Percentiles rank a stretch among this genome's conserved stretches.
phyloP scores from a whole-genome alignment of 2,329 filamentous ascomycete genomes.

The Microascus cirrosus region DNA sequence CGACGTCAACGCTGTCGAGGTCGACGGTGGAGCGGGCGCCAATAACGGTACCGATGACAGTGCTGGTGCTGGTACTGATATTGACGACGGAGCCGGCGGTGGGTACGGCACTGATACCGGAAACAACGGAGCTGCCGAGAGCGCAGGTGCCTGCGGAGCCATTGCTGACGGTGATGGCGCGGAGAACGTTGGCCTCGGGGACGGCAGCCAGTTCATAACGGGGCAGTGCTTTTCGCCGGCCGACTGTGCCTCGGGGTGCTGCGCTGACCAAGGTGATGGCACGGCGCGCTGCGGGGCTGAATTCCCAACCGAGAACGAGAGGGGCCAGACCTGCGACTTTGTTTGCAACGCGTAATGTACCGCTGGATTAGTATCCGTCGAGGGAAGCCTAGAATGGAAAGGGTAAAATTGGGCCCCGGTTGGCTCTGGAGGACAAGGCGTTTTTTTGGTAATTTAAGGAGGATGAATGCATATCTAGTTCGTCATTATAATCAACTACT shows the following conservation, averaged over 20 bases:
- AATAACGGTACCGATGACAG: not conserved
- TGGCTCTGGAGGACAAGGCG: not conserved
- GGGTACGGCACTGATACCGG: not conserved
- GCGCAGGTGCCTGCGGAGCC: not conserved
- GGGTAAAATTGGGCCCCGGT: not conserved
- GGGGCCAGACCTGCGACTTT: conserved; percentile 3
- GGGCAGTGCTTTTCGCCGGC: conserved; percentile 13
- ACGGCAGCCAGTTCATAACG: conserved; percentile 16
- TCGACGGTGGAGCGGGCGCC: not conserved
- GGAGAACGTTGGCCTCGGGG: conserved; percentile 14
- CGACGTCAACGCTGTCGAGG: not conserved
- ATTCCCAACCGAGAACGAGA: not conserved
- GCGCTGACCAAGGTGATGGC: conserved; percentile 12
- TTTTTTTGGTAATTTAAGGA: too few relatives aligned
- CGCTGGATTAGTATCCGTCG: not conserved
- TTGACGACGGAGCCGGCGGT: not conserved
- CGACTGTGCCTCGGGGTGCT: conserved; percentile 19
- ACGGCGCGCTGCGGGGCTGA: not conserved
- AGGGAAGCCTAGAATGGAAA: not conserved
- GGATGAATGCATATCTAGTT: too few relatives aligned
- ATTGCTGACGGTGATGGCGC: conserved; percentile 8
- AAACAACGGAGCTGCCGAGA: not conserved
- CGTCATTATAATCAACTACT: too few relatives aligned
- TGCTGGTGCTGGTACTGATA: not conserved
- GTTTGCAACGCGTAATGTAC: not conserved